These are phyloP conservation scores for Coniosporium apollinis DNA, from an alignment of 495 filamentous ascomycete species.

Conservation along the genomic window DNA sequence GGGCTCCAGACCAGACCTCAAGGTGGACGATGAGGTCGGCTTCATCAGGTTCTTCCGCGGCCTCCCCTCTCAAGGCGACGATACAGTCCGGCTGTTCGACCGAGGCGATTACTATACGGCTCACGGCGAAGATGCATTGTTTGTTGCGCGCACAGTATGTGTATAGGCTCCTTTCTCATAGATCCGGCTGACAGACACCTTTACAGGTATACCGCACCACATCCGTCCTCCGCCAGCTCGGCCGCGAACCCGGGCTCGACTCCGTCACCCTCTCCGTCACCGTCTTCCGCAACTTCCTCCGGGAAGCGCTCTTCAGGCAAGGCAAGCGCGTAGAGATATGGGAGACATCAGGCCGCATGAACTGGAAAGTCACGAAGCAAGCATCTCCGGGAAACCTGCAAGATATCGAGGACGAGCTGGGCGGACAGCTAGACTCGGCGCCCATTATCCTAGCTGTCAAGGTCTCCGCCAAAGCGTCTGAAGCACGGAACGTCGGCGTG, in stretches of 20 bases:
- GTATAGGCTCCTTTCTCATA: neutral
- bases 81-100: constrained; percentile 80
- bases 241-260: constrained; percentile 62
- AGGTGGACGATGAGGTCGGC: constrained; percentile 89
- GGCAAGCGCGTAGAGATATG: constrained; percentile 88
- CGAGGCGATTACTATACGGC: constrained; percentile 90
- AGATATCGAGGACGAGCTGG: constrained; percentile 92
- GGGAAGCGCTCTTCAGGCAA: constrained; percentile 80
- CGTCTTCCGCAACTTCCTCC: constrained; percentile 87
- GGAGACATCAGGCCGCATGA: constrained; percentile 55
- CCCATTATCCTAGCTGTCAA: constrained; percentile 93
- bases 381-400: constrained; percentile 93
- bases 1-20: constrained; percentile 83
- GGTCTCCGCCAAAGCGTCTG: constrained; percentile 68
- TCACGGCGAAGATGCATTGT: constrained; percentile 80
- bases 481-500: constrained; percentile 77
- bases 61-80: constrained; percentile 47
- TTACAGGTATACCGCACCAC: constrained; percentile 84
- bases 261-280: constrained; percentile 90
- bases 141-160: constrained; percentile 71
- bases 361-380: constrained; percentile 83
- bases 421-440: constrained; percentile 68
- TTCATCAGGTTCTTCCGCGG: constrained; percentile 91
- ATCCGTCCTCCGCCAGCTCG: constrained; percentile 79
- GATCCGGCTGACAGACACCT: neutral